Base-by-base conservation (phyloP, 2,329 filamentous ascomycete species). In the Cadophora malorum region DNA sequence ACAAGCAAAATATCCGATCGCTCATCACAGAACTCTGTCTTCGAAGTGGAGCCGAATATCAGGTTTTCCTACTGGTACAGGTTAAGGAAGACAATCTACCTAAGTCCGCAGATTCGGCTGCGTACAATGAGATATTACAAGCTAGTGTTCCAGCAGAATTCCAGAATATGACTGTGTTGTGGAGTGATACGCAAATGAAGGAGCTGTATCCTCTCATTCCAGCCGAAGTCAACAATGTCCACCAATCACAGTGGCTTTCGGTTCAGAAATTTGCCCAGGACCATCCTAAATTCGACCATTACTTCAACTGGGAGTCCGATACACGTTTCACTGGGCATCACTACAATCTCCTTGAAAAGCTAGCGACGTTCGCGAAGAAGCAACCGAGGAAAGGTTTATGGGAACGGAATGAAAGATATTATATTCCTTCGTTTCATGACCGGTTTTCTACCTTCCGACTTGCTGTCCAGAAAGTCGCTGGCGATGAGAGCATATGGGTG, bases 61-160 rank as follows among this genome's bases (percentile, higher is more conserved):
- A 94, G 73, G 89, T 96, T 1, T 92, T 92, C 75, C 82, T 96
- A 35, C 84, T 96, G 31, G 86, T 96, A 16, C 92, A 96, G 70
- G 90, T 94, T 79, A 93, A 91, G 78, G 87, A 91, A 65, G 80
- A 83, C 59, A 80, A 81, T 3, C 79, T 83, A 16, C 81, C 84
- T 25, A 88, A 91, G 56, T 90, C 86, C 79, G 83, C 85, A n/a
- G 83, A 87, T 72, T 79, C 84, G 12, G 80, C 83, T 33, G 82
- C 85, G 1, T 91, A 93, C 74, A 81, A 88, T 41, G 80, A 83
- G 25, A 83, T 90, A 3, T 81, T 94, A 5, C 79, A 84, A 21
- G 83, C 87, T 60, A 86, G 86, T 67, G 86, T 94, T 1, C 91
- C 92, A 0, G 77, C 82, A 25, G 91, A 95, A 77, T 90, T 94